Evolutionary conservation across 768 basidiomycete species (phyloP).

Genomic region (Flagelloscypha sp.): DNA sequence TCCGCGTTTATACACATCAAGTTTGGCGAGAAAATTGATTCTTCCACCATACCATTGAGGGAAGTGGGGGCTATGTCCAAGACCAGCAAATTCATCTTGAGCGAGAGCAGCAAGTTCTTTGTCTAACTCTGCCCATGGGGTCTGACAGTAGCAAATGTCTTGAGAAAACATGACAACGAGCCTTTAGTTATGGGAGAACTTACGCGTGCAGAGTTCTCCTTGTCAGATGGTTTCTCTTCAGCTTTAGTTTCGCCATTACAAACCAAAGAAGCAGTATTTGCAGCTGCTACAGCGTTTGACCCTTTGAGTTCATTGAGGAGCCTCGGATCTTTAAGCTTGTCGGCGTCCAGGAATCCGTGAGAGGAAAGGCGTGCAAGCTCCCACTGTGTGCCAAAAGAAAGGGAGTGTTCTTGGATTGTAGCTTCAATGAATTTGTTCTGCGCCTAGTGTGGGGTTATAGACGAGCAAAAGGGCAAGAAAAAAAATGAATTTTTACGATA

Average conservation of each 20-base stretch:
- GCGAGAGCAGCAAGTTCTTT: constrained; percentile 36
- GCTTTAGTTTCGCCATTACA: background rate
- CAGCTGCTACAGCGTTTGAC: constrained; percentile 24
- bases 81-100: constrained; percentile 24
- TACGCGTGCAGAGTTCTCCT: constrained; percentile 28
- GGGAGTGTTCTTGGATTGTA: constrained; percentile 20
- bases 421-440: too few relatives aligned
- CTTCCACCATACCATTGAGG: constrained; percentile 55
- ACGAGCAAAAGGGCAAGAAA: too few relatives aligned
- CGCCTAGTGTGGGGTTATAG: too few relatives aligned
- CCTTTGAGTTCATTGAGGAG: constrained; percentile 22
- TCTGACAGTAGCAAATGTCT: constrained; percentile 27
- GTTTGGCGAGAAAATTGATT: constrained; percentile 41
- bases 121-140: constrained; percentile 58
- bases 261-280: constrained; percentile 15
- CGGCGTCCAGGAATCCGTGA: constrained; percentile 18
- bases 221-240: constrained; percentile 8
- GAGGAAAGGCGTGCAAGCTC: constrained; percentile 41
- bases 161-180: constrained; percentile 1
- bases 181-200: constrained; percentile 1
- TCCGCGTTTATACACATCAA: constrained; percentile 16
- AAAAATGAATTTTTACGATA: too few relatives aligned
- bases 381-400: constrained; percentile 44
- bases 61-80: constrained; percentile 32
- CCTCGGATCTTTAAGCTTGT: constrained; percentile 19